phyloP scores from a whole-genome alignment of 345 rosid genomes.

The Rhizophora apiculata region DNA sequence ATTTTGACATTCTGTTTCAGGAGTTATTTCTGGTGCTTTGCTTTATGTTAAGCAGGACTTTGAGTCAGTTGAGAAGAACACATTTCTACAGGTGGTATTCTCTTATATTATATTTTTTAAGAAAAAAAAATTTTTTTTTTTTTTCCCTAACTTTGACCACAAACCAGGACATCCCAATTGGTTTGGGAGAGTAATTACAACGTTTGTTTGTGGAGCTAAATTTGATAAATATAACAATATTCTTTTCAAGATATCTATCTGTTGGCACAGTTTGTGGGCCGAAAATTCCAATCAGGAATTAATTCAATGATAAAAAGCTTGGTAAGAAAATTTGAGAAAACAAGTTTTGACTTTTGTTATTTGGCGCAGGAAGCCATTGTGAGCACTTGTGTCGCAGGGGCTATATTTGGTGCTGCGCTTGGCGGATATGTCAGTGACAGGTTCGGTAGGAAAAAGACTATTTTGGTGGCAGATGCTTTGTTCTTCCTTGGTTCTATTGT shows the following conservation, averaged over 20 bases:
- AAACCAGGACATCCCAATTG: too few relatives aligned
- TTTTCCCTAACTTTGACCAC: too few relatives aligned
- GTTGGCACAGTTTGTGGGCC: too few relatives aligned
- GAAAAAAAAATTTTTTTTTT: too few relatives aligned
- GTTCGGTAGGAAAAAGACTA: constrained; percentile 60
- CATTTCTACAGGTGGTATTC: constrained; percentile 56
- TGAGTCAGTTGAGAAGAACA: constrained; percentile 48
- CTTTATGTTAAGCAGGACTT: constrained; percentile 74
- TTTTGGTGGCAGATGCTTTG: constrained; percentile 52
- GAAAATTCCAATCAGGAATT: too few relatives aligned
- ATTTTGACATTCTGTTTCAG: constrained; percentile 22
- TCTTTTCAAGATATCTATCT: too few relatives aligned
- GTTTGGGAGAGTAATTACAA: too few relatives aligned
- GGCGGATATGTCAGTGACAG: constrained; percentile 81
- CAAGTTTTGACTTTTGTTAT: neutral
- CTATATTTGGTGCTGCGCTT: constrained; percentile 74
- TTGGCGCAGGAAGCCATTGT: constrained; percentile 55
- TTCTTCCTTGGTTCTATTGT: constrained; percentile 64
- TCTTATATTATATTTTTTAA: neutral
- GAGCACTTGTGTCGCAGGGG: constrained; percentile 86
- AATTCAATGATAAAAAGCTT: too few relatives aligned
- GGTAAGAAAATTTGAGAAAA: too few relatives aligned
- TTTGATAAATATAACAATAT: too few relatives aligned
- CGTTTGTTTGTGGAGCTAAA: too few relatives aligned
- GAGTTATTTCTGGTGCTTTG: constrained; percentile 85